These are phyloP conservation scores for Hypoxylon fragiforme DNA, from an alignment of 495 filamentous ascomycete species.

Conservation along the genomic window DNA sequence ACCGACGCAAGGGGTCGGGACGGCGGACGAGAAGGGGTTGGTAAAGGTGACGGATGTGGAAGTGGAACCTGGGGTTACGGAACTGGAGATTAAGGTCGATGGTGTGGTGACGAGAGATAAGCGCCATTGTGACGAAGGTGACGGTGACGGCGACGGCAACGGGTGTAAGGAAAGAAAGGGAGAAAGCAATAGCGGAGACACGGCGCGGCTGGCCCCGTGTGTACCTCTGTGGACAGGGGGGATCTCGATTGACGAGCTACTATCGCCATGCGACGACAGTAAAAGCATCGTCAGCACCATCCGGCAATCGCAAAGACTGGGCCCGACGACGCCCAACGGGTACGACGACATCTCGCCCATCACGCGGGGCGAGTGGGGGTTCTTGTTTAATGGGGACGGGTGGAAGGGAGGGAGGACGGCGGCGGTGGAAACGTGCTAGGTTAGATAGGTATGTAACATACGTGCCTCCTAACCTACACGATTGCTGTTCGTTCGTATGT, in stretches of 20 bases:
- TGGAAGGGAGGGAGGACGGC: conserved; percentile 42
- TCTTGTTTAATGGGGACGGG: conserved; percentile 51
- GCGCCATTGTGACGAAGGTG: neutral
- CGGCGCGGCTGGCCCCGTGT: conserved; percentile 40
- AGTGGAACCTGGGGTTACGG: neutral
- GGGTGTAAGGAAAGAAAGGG: neutral
- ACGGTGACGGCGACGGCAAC: neutral
- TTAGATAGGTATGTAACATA: neutral
- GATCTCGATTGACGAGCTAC: conserved; percentile 41
- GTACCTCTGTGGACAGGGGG: conserved; percentile 14
- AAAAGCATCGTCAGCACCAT: too few relatives aligned
- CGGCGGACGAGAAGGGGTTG: neutral
- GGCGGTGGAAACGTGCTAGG: conserved; percentile 45
- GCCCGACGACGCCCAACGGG: conserved; percentile 55
- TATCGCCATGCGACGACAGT: conserved; percentile 37
- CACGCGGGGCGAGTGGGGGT: conserved; percentile 59
- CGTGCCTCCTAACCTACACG: neutral
- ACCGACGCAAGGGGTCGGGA: neutral
- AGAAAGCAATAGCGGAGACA: conserved; percentile 39
- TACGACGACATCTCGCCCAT: conserved; percentile 59
- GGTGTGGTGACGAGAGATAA: neutral
- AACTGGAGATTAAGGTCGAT: conserved; percentile 24
- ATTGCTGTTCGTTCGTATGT: neutral
- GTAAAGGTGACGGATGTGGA: too few relatives aligned
- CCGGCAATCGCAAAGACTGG: conserved; percentile 31